Evolutionary conservation across 225 moss, liverwort and hornwort genomes (phyloP), one percentile per base, ranked within the genome.

Genomic region (Bryum argenteum): DNA sequence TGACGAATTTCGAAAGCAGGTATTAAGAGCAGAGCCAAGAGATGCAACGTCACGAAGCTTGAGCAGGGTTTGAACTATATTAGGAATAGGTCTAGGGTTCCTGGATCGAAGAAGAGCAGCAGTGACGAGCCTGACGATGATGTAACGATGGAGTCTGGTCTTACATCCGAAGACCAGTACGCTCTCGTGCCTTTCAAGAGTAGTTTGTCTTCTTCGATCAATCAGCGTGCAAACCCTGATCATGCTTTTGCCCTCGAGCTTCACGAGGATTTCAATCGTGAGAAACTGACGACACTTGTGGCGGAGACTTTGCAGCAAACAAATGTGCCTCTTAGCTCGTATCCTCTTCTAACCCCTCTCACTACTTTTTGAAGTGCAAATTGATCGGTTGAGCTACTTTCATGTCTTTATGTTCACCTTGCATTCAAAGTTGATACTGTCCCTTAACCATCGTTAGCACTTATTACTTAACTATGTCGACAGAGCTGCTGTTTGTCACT

Each of bases 311-410:
- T 82, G 56, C 69, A 74, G 66, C 70, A 73, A 47, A 75, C 63
- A 21, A 78, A 56, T 66, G 82, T 68, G 9, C 80, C 85, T 65
- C 82, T 88, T 54, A 85, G 82, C 69, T 55, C 82, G 87, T 87
- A 87, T 87, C 84, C 87, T 79, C 70, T 75, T 43, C n/a, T n/a
- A n/a, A n/a, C n/a, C n/a, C n/a, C n/a, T n/a, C n/a, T n/a, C n/a
- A n/a, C n/a, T n/a, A n/a, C n/a, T n/a, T n/a, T n/a, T n/a, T n/a
- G n/a, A n/a, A n/a, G n/a, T n/a, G n/a, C n/a, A n/a, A n/a, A n/a
- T n/a, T n/a, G n/a, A n/a, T n/a, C n/a, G n/a, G n/a, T n/a, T n/a
- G n/a, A n/a, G n/a, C n/a, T n/a, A n/a, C n/a, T n/a, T n/a, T n/a
- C n/a, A n/a, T n/a, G n/a, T n/a, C n/a, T n/a, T n/a, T n/a, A n/a